Base-by-base conservation (phyloP, 805 yeast species). In the Lipomyces anomalus region DNA sequence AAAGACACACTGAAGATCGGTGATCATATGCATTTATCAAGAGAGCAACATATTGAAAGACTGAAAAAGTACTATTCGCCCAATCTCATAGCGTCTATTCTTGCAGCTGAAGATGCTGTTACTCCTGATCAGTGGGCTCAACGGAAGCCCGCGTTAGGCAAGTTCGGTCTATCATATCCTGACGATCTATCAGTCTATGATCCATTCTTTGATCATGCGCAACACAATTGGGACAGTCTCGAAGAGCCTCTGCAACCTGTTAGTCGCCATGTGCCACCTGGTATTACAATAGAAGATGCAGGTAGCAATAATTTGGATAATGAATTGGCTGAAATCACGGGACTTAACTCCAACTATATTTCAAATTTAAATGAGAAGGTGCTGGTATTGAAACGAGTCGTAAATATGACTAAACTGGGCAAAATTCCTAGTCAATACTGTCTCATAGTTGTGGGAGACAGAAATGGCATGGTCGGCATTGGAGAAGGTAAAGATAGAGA, bases 401-500 rank as follows among this genome's bases (percentile, higher is more conserved):
- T 88, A 44, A 86, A 87, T 63, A 95, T 87, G 73, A 90, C 97
- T 1, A 80, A 87, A 33, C 85, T 86, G 71, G 97, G 97, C 64
- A 88, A 87, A 63, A 85, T 85, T 54, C 79, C 82, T 42, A 77
- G 86, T 33, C 82, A 79, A 64, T 90, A 84, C 66, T 83, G 88
- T 0, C 66, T 92, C 52, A 90, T 88, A 11, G 84, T 88, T 30
- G 96, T 84, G 13, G 98, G 98, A 39, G 95, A 92, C 66, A 76
- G 80, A 44, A 84, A 85, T 54, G 98, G 98, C 53, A 84, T 87
- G 82, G 73, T 92, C 48, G 97, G 97, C 30, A 71, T 89, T 40
- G 98, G 97, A 40, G 95, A 88, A 65, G 98, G 97, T 52, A 86
- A 85, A 61, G 90, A 92, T 50, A 73, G 87, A 56, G 80, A 77